These are phyloP conservation scores for Bjerkandera adusta DNA, from an alignment of 1,284 basidiomycete species.

Conservation along the genomic window DNA sequence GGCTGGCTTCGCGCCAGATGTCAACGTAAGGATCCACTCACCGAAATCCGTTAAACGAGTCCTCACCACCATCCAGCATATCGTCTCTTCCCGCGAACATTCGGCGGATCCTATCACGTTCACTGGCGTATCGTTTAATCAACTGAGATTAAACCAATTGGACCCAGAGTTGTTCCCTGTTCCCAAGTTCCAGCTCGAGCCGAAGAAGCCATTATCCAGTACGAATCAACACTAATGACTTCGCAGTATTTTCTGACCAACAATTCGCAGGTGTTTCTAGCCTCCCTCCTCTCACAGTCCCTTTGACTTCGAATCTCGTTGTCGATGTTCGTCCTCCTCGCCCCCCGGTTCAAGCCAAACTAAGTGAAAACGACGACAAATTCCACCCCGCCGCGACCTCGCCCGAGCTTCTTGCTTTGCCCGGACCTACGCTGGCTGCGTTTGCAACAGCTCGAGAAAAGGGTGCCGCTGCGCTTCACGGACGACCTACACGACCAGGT, in stretches of 20 bases:
- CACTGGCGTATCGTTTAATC: conserved; percentile 70
- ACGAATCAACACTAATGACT: no score
- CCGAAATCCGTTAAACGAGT: neutral
- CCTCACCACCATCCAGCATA: conserved; percentile 46
- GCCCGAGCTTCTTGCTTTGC: conserved; percentile 30
- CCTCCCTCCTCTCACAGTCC: conserved; percentile 44
- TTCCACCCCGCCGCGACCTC: conserved; percentile 46
- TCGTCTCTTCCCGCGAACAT: conserved; percentile 62
- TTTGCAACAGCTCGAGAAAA: conserved; percentile 35
- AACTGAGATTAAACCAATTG: conserved; percentile 70
- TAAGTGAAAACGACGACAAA: conserved; percentile 35
- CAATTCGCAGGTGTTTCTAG: conserved; percentile 41
- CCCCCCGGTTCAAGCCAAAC: conserved; percentile 34
- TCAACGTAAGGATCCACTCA: conserved; percentile 21
- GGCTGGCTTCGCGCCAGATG: conserved; percentile 33
- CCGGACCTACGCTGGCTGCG: conserved; percentile 33
- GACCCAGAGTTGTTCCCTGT: conserved; percentile 76
- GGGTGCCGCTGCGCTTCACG: conserved; percentile 14
- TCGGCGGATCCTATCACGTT: conserved; percentile 71
- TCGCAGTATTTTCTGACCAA: neutral
- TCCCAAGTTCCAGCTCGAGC: conserved; percentile 49
- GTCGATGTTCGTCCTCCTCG: conserved; percentile 47
- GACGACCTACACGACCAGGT: conserved; percentile 37
- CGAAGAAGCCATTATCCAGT: conserved; percentile 44
- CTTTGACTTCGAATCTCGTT: conserved; percentile 39